These are phyloP conservation scores for Trypethelium eluteriae DNA, from an alignment of 495 filamentous ascomycete genomes.

Conservation along the genomic window DNA sequence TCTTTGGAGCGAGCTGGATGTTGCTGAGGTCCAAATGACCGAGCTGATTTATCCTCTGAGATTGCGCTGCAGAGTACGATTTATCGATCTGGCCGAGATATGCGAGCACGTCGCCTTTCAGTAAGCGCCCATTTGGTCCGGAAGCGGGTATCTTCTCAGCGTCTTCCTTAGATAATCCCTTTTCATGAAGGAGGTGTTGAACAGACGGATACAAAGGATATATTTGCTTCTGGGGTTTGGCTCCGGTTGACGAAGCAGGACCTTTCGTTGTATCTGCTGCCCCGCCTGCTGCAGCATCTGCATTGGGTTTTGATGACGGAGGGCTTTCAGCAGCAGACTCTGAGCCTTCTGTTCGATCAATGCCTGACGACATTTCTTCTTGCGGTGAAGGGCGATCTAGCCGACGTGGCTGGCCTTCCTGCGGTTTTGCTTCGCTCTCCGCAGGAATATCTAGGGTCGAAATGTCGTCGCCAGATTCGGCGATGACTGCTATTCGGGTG, in stretches of 20 bases:
- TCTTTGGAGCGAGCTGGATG: slow-evolving; percentile 62
- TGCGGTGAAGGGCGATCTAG: slow-evolving; percentile 33
- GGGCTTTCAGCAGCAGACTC: slow-evolving; percentile 30
- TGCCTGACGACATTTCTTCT: slow-evolving; percentile 26
- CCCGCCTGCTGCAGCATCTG: slow-evolving; percentile 22
- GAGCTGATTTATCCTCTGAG: slow-evolving; percentile 61
- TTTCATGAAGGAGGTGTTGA: slow-evolving; percentile 64
- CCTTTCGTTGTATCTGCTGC: slow-evolving; percentile 24
- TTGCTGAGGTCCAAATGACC: slow-evolving; percentile 86
- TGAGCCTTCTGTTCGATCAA: slow-evolving; percentile 26
- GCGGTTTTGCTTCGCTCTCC: slow-evolving; percentile 37
- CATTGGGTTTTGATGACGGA: slow-evolving; percentile 25
- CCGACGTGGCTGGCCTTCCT: slow-evolving; percentile 31
- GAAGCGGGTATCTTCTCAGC: slow-evolving; percentile 73
- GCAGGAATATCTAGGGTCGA: slow-evolving; percentile 58
- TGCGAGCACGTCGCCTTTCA: slow-evolving; percentile 93
- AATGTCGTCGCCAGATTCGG: slow-evolving; percentile 68
- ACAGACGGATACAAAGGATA: slow-evolving; percentile 86
- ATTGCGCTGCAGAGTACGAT: slow-evolving; percentile 60
- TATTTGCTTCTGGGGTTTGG: slow-evolving; percentile 45
- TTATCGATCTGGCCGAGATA: slow-evolving; percentile 70
- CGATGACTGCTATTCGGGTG: slow-evolving; percentile 64
- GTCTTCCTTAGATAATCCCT: slow-evolving; percentile 63
- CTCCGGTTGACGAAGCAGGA: background rate
- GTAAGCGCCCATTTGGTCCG: slow-evolving; percentile 78